Evolutionary conservation across 768 basidiomycete genomes (phyloP), one percentile per base, ranked within the genome.

Genomic region (Goffeauzyma gilvescens): DNA sequence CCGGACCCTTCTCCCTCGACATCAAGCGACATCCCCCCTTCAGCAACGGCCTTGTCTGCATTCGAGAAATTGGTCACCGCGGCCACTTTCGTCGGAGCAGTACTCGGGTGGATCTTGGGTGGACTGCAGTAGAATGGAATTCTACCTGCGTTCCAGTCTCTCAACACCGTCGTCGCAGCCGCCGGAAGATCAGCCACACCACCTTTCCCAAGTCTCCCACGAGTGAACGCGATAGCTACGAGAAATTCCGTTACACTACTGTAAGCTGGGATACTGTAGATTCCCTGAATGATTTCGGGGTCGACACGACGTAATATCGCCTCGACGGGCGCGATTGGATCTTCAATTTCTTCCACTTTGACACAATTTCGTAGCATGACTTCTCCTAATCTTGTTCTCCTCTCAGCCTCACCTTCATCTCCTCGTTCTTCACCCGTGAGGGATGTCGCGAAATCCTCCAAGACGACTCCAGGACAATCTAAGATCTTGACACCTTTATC

Each of bases 391-490:
- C 71, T 72, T 26, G 59, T 63, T 38, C 69, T 64, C 18, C 50
- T 56, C 32, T 51, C 61, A 23, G 44, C 58, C 42, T 59, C 54
- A 38, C 44, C 42, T 31, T 33, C 44, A 18, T 53, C 44, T n/a
- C n/a, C n/a, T n/a, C n/a, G n/a, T n/a, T n/a, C n/a, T 47, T 60
- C 63, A 9, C 54, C 57, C 10, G 54, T 52, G 47, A 51, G 46
- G 37, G 36, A 69, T 58, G 36, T 76, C 71, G 44, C 59, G 26
- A 81, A 76, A 43, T 85, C 82, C 47, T 87, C 84, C 52, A 93
- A 84, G 2, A 98, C 81, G n/a, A 96, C 86, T 48, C 90, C 93
- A 1, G 93, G 90, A 27, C 87, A 95, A 64, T 96, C 93, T 5
- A 96, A 72, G 26, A 96, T 78, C 43, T 79, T 76, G 56, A 98